Conservation (phyloP, 305 asterid genomes). For the Solanum aculeatissimum region DNA sequence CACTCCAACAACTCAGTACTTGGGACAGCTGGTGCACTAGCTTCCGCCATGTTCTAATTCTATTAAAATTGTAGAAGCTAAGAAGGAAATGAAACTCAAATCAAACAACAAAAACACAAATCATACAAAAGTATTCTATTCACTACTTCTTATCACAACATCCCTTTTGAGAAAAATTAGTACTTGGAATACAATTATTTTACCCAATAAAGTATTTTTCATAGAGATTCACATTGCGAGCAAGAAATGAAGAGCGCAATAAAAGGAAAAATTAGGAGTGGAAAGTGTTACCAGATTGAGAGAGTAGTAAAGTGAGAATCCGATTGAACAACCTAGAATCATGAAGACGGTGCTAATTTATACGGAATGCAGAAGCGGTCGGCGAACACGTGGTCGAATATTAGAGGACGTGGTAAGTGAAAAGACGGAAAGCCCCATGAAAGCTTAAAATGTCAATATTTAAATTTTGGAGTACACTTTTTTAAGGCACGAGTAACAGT, state of each 20-base stretch:
- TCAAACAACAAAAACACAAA: not conserved
- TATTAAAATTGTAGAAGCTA: not conserved
- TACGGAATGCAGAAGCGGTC: not conserved
- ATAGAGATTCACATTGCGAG: not conserved
- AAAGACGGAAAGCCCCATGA: not conserved
- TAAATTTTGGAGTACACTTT: too few species aligned
- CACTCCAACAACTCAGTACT: slow-evolving; percentile 72
- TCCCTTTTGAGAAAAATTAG: not conserved
- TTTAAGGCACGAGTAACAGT: not conserved
- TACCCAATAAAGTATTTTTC: not conserved
- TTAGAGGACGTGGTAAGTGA: not conserved
- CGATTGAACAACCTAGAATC: not conserved
- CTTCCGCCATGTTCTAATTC: slow-evolving; percentile 50
- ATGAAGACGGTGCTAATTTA: not conserved
- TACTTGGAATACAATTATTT: not conserved
- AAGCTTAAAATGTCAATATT: not conserved
- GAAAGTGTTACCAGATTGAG: not conserved
- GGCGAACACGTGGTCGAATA: not conserved
- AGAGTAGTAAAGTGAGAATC: not conserved
- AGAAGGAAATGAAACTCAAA: not conserved
- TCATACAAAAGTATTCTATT: not conserved
- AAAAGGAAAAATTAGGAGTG: not conserved
- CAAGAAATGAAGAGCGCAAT: not conserved
- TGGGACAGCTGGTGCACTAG: slow-evolving; percentile 34
- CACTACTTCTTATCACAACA: not conserved